A percentile compares a stretch with the other conserved stretches of the same genome.
phyloP scores from a whole-genome alignment of 2,329 filamentous ascomycete species.

The Ophiosphaerella korrae region DNA sequence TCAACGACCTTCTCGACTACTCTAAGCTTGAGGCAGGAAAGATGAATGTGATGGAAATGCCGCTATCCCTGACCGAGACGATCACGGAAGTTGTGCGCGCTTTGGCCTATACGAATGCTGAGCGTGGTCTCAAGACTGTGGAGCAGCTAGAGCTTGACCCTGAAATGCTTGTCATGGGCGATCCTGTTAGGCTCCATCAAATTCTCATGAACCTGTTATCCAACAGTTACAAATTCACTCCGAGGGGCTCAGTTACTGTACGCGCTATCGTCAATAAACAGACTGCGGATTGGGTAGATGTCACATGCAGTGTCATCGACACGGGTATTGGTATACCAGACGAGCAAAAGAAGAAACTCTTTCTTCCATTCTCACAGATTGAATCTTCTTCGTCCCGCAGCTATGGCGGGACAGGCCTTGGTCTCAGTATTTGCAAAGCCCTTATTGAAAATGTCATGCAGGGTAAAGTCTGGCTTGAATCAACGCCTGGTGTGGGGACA shows the following conservation, averaged over 20 bases:
- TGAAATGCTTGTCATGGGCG: slow-evolving; percentile 58
- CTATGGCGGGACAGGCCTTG: slow-evolving; percentile 89
- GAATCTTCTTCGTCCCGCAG: slow-evolving; percentile 88
- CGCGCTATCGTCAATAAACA: slow-evolving; percentile 75
- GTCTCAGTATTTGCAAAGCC: slow-evolving; percentile 91
- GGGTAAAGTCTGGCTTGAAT: slow-evolving; percentile 82
- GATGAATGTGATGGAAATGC: slow-evolving; percentile 65
- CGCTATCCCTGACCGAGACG: slow-evolving; percentile 59
- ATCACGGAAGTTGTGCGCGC: slow-evolving; percentile 69
- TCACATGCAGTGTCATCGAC: slow-evolving; percentile 86
- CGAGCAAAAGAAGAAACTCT: slow-evolving; percentile 81
- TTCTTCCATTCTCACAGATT: slow-evolving; percentile 91
- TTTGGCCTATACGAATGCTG: slow-evolving; percentile 66
- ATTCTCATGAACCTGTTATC: slow-evolving; percentile 79
- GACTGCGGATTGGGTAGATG: slow-evolving; percentile 69
- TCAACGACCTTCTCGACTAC: slow-evolving; percentile 60
- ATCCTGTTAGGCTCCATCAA: slow-evolving; percentile 58
- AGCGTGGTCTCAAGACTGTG: slow-evolving; percentile 64
- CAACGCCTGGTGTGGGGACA: slow-evolving; percentile 72
- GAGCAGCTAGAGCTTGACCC: slow-evolving; percentile 61
- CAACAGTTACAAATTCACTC: slow-evolving; percentile 94
- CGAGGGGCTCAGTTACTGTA: slow-evolving; percentile 83
- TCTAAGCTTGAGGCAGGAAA: slow-evolving; percentile 60
- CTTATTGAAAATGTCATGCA: slow-evolving; percentile 92
- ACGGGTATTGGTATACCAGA: slow-evolving; percentile 90